phyloP scores from a whole-genome alignment of 1,284 basidiomycete species.

The Ustilago sp. region DNA sequence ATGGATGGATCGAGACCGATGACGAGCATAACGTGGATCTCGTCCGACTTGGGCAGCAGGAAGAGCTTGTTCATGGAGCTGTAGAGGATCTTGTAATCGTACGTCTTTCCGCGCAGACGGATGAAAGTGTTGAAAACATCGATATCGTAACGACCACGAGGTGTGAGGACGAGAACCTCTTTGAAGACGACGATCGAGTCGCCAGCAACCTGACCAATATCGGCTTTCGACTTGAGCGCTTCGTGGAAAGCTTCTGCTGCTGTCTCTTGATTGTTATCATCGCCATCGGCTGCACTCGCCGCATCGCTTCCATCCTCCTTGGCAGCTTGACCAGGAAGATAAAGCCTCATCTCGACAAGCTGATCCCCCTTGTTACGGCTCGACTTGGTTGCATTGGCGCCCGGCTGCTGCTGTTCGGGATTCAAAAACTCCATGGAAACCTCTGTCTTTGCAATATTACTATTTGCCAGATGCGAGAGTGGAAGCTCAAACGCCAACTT shows the following conservation, averaged over 20 bases:
- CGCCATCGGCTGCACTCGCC: constrained; percentile 73
- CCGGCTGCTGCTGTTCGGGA: constrained; percentile 70
- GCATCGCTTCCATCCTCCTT: constrained; percentile 72
- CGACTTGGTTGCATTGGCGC: constrained; percentile 52
- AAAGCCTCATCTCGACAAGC: constrained; percentile 95
- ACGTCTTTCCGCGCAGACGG: constrained; percentile 94
- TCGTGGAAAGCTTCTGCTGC: constrained; percentile 98
- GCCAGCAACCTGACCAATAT: constrained; percentile 90
- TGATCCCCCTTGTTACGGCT: constrained; percentile 72
- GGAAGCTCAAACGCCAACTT: constrained; percentile 93
- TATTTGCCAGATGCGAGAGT: constrained; percentile 88
- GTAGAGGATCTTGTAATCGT: constrained; percentile 98
- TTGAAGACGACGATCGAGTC: constrained; percentile 95
- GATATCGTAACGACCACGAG: constrained; percentile 92
- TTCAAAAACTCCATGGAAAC: constrained; percentile 93
- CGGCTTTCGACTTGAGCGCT: constrained; percentile 93
- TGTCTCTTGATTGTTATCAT: constrained; percentile 74
- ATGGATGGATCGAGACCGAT: constrained; percentile 79
- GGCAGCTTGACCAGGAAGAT: constrained; percentile 83
- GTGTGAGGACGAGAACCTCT: constrained; percentile 95
- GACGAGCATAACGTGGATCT: constrained; percentile 91
- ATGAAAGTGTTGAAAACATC: constrained; percentile 97
- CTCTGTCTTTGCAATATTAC: constrained; percentile 97
- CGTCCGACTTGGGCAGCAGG: constrained; percentile 91
- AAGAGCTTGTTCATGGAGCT: constrained; percentile 89